Conservation (phyloP, 345 rosid species). For the Brassica rapa region DNA sequence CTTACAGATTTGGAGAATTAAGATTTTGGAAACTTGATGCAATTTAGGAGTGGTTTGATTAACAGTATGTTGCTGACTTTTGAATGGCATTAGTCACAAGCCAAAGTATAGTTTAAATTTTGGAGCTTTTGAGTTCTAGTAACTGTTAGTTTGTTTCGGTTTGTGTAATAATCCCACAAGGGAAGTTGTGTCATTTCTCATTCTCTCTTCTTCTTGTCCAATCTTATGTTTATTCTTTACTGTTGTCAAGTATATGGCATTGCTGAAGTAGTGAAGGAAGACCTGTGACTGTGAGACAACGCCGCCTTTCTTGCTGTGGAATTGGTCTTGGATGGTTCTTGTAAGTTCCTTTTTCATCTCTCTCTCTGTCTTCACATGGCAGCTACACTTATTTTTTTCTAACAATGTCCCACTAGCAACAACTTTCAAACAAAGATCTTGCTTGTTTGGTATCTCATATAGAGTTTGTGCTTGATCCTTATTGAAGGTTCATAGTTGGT, state of each 20-base stretch:
- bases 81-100: too few relatives aligned
- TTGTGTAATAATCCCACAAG: neutral
- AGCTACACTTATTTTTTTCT: neutral
- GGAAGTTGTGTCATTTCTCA: neutral
- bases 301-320: conserved; percentile 88
- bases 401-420: neutral
- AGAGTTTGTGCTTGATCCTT: neutral
- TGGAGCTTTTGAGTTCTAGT: neutral
- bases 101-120: neutral
- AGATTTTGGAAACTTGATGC: neutral
- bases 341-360: conserved; percentile 49
- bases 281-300: conserved; percentile 68
- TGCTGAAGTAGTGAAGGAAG: conserved; percentile 93
- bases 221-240: neutral
- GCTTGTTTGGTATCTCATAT: neutral
- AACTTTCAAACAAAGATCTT: neutral
- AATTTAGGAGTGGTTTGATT: neutral
- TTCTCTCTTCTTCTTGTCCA: neutral
- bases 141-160: neutral
- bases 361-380: neutral
- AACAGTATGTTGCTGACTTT: neutral
- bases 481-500: conserved; percentile 73
- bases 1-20: conserved; percentile 4
- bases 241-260: conserved; percentile 67
- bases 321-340: conserved; percentile 84